A percentile compares a stretch with the other conserved stretches of the same genome.
phyloP scores from a whole-genome alignment of 2,329 filamentous ascomycete genomes.

The Fusarium guadeloupense region DNA sequence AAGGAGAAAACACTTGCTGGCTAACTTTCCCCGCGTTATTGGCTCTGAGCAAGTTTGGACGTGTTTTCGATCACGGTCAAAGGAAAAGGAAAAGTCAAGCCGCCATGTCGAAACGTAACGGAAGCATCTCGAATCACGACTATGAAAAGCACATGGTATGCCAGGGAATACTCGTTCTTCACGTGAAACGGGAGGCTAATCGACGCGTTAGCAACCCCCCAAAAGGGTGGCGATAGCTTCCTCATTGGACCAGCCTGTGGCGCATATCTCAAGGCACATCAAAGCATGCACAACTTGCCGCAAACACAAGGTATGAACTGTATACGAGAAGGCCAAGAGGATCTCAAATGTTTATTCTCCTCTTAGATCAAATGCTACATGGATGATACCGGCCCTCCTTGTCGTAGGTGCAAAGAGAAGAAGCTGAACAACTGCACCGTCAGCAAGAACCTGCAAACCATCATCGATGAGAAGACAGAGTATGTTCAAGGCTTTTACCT shows the following conservation, averaged over 20 bases:
- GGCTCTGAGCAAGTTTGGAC: neutral
- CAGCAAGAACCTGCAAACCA: slow-evolving; percentile 54
- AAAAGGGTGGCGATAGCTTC: slow-evolving; percentile 51
- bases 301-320: slow-evolving; percentile 52
- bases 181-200: neutral
- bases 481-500: slow-evolving; percentile 9
- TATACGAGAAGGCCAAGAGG: neutral
- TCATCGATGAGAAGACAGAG: slow-evolving; percentile 54
- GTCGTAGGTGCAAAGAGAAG: slow-evolving; percentile 49
- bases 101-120: slow-evolving; percentile 18
- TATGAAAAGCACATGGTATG: slow-evolving; percentile 8
- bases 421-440: slow-evolving; percentile 50
- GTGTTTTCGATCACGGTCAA: neutral
- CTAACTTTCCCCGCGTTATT: slow-evolving; percentile 21
- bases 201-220: neutral
- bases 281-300: slow-evolving; percentile 54
- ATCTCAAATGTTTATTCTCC: neutral
- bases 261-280: slow-evolving; percentile 51
- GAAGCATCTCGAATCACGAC: neutral
- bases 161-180: fast-evolving
- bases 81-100: fast-evolving
- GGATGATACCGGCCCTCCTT: slow-evolving; percentile 52
- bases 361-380: slow-evolving; percentile 53
- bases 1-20: neutral
- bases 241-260: slow-evolving; percentile 55